Conservation (phyloP, 2,329 filamentous ascomycete genomes). For the Aspergillus uvarum region DNA sequence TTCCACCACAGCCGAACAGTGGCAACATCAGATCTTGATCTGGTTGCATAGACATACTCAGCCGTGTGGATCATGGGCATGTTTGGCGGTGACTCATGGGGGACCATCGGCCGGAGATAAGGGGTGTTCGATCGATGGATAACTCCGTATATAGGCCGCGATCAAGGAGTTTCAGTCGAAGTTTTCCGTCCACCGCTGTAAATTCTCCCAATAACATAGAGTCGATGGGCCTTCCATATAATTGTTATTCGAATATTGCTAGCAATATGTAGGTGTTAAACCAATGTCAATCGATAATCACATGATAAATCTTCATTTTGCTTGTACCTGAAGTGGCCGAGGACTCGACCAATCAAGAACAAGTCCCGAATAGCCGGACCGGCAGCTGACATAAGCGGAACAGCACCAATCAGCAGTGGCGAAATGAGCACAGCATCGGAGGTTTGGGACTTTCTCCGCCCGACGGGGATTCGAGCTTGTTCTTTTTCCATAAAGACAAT, state of each 20-base stretch:
- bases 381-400: conserved; percentile 5
- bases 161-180: not conserved
- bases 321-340: not conserved
- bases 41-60: not conserved
- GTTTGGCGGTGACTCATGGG: conserved; percentile 3
- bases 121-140: not conserved
- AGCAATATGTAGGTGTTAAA: too few species aligned
- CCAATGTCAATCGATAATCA: too few species aligned
- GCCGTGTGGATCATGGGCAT: conserved; percentile 5
- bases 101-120: conserved; percentile 1
- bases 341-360: not conserved
- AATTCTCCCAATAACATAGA: too few species aligned
- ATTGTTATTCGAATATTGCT: too few species aligned
- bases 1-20: not conserved
- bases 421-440: conserved; percentile 20
- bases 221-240: too few species aligned
- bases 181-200: not conserved
- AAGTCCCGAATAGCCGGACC: not conserved
- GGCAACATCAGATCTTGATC: not conserved
- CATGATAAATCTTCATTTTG: too few species aligned
- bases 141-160: not conserved
- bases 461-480: conserved; percentile 20
- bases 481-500: conserved; percentile 21
- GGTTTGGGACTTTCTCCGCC: conserved; percentile 27
- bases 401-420: conserved; percentile 14